These are phyloP conservation scores for Coleophoma crateriformis DNA, from an alignment of 2,329 filamentous ascomycete genomes.

Conservation along the genomic window DNA sequence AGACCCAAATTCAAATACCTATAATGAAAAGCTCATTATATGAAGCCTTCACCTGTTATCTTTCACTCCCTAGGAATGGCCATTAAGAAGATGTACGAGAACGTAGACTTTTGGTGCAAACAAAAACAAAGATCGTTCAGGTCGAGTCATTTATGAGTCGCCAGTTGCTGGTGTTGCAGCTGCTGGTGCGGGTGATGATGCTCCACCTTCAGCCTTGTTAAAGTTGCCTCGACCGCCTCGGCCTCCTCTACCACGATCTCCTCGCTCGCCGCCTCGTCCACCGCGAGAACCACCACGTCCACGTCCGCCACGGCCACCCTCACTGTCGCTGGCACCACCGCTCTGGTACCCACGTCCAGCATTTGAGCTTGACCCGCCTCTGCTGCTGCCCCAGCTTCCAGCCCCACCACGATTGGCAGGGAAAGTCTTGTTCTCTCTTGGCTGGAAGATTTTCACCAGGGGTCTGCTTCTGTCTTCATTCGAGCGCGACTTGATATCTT, in stretches of 20 bases:
- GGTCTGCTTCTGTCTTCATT: conserved; percentile 72
- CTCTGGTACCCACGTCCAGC: conserved; percentile 68
- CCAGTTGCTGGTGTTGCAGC: conserved; percentile 42
- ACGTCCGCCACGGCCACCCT: conserved; percentile 48
- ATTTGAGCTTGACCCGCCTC: conserved; percentile 54
- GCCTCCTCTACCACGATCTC: conserved; percentile 39
- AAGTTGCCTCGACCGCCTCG: conserved; percentile 50
- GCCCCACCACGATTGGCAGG: conserved; percentile 56
- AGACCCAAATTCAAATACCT: conserved; percentile 23
- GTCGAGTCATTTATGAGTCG: conserved; percentile 18
- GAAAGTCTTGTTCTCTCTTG: conserved; percentile 51
- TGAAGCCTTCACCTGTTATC: conserved; percentile 16
- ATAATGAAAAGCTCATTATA: conserved; percentile 14
- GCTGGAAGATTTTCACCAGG: conserved; percentile 77
- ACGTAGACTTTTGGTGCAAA: conserved; percentile 22
- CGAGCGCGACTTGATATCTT: conserved; percentile 68
- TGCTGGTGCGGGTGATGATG: conserved; percentile 42
- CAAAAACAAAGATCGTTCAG: conserved; percentile 18
- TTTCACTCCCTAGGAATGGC: conserved; percentile 21
- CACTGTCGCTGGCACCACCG: conserved; percentile 73
- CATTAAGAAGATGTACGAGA: conserved; percentile 26
- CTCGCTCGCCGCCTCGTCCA: conserved; percentile 46
- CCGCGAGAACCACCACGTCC: conserved; percentile 53
- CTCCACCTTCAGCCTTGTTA: conserved; percentile 51
- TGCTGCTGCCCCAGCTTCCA: conserved; percentile 62